phyloP scores from a whole-genome alignment of 2,329 filamentous ascomycete species.

The Diaporthe sp. region DNA sequence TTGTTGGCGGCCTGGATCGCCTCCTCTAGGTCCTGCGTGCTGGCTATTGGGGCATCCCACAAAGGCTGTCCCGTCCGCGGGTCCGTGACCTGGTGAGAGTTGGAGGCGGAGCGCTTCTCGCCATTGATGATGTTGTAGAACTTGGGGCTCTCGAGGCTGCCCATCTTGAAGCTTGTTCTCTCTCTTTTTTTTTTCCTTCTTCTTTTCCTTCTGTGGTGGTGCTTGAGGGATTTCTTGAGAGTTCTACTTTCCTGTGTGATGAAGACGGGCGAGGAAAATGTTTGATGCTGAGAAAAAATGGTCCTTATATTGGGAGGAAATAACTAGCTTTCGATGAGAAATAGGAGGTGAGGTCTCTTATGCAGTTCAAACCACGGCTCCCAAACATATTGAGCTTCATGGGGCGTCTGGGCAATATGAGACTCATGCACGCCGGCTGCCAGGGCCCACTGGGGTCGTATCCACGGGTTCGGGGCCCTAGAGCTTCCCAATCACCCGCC shows the following conservation, averaged over 20 bases:
- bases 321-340: neutral
- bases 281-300: neutral
- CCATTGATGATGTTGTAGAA: slow-evolving; percentile 60
- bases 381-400: slow-evolving; percentile 15
- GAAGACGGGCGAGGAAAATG: neutral
- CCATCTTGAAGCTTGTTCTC: slow-evolving; percentile 26
- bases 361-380: neutral
- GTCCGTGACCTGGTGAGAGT: slow-evolving; percentile 51
- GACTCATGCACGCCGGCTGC: neutral
- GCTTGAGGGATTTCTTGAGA: neutral
- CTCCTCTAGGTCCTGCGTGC: slow-evolving; percentile 53
- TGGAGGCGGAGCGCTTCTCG: slow-evolving; percentile 47
- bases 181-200: neutral
- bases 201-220: too few species aligned
- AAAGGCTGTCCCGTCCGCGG: slow-evolving; percentile 55
- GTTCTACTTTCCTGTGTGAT: neutral
- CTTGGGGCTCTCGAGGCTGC: slow-evolving; percentile 32
- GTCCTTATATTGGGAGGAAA: neutral
- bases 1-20: slow-evolving; percentile 56
- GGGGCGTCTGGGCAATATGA: slow-evolving; percentile 18
- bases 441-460: slow-evolving; percentile 16
- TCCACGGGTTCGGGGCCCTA: neutral
- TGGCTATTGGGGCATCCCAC: slow-evolving; percentile 57
- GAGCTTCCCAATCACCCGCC: slow-evolving; percentile 9
- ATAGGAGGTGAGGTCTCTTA: neutral